phyloP scores from a whole-genome alignment of 495 filamentous ascomycete species.

The Penicillium argentinense region DNA sequence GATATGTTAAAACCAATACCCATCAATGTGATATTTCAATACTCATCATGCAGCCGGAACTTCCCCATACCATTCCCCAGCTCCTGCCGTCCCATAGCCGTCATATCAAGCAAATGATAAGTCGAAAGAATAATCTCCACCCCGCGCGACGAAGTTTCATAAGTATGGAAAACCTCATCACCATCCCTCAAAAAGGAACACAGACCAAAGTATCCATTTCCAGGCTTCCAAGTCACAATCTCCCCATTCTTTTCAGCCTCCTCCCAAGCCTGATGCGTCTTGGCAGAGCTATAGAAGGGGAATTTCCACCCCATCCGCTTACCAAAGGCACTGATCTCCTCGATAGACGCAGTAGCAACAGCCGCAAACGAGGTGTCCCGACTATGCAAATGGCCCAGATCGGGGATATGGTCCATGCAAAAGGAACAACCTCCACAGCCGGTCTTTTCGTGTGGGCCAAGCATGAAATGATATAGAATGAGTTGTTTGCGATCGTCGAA shows the following conservation, averaged over 20 bases:
- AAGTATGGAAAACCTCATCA: conserved; percentile 39
- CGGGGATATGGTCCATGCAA: conserved; percentile 39
- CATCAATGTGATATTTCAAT: no score
- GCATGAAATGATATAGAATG: conserved; percentile 51
- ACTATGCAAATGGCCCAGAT: conserved; percentile 32
- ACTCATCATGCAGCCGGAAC: conserved; percentile 20
- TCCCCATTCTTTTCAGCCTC: conserved; percentile 23
- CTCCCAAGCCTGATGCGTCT: conserved; percentile 14
- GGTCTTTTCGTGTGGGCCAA: conserved; percentile 26
- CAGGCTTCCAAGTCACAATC: conserved; percentile 20
- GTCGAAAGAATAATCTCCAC: conserved; percentile 29
- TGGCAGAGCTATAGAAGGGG: conserved; percentile 41
- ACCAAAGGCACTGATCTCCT: conserved; percentile 36
- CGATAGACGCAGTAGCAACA: conserved; percentile 37
- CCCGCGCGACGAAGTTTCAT: conserved; percentile 39
- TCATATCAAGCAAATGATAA: conserved; percentile 30
- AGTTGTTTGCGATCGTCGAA: conserved; percentile 43
- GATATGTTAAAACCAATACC: neutral
- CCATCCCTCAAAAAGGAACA: conserved; percentile 39
- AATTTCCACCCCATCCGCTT: conserved; percentile 42
- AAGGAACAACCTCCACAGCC: conserved; percentile 42
- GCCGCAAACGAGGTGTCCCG: conserved; percentile 35
- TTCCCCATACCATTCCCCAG: conserved; percentile 24
- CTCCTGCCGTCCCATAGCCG: conserved; percentile 24
- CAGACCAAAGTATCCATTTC: conserved; percentile 36